Conservation (phyloP, 441 rosid genomes). For the Caryocar brasiliense region DNA sequence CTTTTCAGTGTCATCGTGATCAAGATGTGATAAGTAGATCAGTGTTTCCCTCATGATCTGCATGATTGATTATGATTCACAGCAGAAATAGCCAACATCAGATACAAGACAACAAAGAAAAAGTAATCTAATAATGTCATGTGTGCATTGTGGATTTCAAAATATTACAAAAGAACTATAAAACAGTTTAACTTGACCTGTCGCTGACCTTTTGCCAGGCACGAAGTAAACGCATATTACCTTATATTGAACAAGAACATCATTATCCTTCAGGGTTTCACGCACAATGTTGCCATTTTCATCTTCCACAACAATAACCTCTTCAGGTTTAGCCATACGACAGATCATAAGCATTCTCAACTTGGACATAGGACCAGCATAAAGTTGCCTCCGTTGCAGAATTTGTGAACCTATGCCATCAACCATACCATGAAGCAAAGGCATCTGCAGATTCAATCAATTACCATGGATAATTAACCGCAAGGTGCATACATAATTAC, state of each 20-base stretch:
- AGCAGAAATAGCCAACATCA: background rate
- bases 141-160: too few relatives aligned
- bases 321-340: conserved; percentile 99
- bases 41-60: conserved; percentile 99
- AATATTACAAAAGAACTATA: too few relatives aligned
- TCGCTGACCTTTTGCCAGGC: too few relatives aligned
- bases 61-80: conserved; percentile 16
- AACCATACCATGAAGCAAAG: conserved; percentile 66
- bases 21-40: conserved; percentile 91
- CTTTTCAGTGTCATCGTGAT: conserved; percentile 97
- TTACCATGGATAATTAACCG: conserved; percentile 14
- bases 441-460: conserved; percentile 40
- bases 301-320: conserved; percentile 97
- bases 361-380: conserved; percentile 82
- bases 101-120: too few relatives aligned
- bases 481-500: background rate
- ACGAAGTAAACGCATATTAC: conserved; percentile 25
- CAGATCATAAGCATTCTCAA: conserved; percentile 92
- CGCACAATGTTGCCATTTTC: conserved; percentile 99
- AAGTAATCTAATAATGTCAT: too few relatives aligned
- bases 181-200: too few relatives aligned
- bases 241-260: conserved; percentile 98
- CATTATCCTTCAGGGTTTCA: conserved; percentile 98
- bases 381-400: conserved; percentile 86
- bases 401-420: conserved; percentile 84